Conservation (phyloP, 2,329 filamentous ascomycete genomes). For the Colletotrichum chlorophyti region DNA sequence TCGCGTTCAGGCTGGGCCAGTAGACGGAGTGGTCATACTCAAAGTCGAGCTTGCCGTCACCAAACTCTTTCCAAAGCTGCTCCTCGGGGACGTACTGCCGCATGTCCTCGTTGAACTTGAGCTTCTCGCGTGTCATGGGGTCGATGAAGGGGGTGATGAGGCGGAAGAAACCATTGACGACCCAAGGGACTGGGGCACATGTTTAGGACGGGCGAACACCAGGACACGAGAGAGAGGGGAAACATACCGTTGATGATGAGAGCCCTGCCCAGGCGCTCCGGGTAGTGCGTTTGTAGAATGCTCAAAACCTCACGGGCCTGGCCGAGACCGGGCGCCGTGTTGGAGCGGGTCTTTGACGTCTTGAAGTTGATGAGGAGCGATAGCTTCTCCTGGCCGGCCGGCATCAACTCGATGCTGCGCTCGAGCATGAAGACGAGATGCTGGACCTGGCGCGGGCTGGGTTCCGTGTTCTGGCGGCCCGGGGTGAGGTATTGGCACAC, state of each 20-base stretch:
- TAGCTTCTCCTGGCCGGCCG: slow-evolving; percentile 83
- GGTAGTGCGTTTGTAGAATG: slow-evolving; percentile 95
- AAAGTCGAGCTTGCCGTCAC: slow-evolving; percentile 82
- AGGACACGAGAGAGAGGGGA: not conserved
- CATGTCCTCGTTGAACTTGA: slow-evolving; percentile 97
- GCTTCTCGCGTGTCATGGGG: slow-evolving; percentile 89
- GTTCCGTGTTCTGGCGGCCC: slow-evolving; percentile 89
- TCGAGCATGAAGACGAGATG: slow-evolving; percentile 97
- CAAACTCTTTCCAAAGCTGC: slow-evolving; percentile 81
- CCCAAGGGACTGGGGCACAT: slow-evolving; percentile 88
- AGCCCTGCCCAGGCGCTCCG: slow-evolving; percentile 86
- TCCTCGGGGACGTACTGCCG: slow-evolving; percentile 78
- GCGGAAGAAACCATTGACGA: slow-evolving; percentile 95
- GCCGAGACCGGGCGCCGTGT: slow-evolving; percentile 74
- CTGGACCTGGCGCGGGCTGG: slow-evolving; percentile 85
- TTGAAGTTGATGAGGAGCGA: slow-evolving; percentile 93
- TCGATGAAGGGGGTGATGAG: slow-evolving; percentile 96
- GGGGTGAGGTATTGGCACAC: slow-evolving; percentile 92
- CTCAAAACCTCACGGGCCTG: slow-evolving; percentile 84
- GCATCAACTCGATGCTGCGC: slow-evolving; percentile 85
- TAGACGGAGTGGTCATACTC: slow-evolving; percentile 88
- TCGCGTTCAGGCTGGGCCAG: slow-evolving; percentile 83
- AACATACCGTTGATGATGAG: slow-evolving; percentile 84
- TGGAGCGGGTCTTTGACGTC: slow-evolving; percentile 75
- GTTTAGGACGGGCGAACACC: slow-evolving; percentile 18